Evolutionary conservation across 2,329 filamentous ascomycete genomes (phyloP).

Genomic region (Hypomyces perniciosus): DNA sequence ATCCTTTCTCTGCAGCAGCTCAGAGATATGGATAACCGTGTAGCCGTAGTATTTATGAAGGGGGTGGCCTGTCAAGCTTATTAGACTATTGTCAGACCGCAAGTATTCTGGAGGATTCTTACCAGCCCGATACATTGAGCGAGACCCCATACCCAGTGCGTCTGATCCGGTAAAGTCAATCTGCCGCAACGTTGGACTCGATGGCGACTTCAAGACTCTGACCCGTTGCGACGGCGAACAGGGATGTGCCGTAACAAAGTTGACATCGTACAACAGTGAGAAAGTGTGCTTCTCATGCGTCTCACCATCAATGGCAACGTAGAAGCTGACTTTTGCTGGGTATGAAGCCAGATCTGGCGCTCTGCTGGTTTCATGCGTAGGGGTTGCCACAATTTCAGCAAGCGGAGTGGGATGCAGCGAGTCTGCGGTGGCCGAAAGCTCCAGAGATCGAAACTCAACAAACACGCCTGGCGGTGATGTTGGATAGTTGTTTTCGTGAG

Average conservation of each 20-base stretch:
- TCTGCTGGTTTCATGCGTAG: slow-evolving; percentile 30
- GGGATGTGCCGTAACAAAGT: slow-evolving; percentile 61
- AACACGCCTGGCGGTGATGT: slow-evolving; percentile 41
- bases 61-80: slow-evolving; percentile 45
- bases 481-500: slow-evolving; percentile 48
- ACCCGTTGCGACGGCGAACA: slow-evolving; percentile 54
- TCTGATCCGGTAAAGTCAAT: slow-evolving; percentile 46
- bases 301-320: slow-evolving; percentile 33
- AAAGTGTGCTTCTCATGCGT: slow-evolving; percentile 38
- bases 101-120: slow-evolving; percentile 13
- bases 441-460: slow-evolving; percentile 45
- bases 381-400: slow-evolving; percentile 33
- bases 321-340: slow-evolving; percentile 31
- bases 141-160: slow-evolving; percentile 38
- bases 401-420: slow-evolving; percentile 41
- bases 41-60: slow-evolving; percentile 59
- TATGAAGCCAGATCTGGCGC: slow-evolving; percentile 29
- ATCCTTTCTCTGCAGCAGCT: slow-evolving; percentile 44
- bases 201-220: slow-evolving; percentile 52
- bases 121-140: slow-evolving; percentile 44
- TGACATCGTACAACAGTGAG: slow-evolving; percentile 50
- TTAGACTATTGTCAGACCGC: background rate
- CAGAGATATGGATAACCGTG: slow-evolving; percentile 52
- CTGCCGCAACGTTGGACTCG: slow-evolving; percentile 54
- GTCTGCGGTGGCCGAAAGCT: slow-evolving; percentile 39